Conservation (phyloP, 2,329 filamentous ascomycete genomes). For the Ceratocystis alfenasii region DNA sequence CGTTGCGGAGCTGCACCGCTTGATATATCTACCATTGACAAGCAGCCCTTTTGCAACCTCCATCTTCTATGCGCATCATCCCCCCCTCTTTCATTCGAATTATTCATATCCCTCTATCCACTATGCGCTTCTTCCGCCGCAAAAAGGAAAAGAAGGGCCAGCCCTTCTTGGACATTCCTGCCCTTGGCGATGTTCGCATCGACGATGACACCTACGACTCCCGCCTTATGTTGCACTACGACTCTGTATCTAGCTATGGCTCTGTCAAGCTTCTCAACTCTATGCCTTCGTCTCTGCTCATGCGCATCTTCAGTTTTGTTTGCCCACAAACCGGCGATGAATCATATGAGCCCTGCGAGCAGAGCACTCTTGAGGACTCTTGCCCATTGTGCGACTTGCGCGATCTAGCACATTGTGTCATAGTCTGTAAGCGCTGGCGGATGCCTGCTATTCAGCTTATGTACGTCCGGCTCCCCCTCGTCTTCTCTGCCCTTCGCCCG, state of each 20-base stretch:
- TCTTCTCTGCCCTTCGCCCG: neutral
- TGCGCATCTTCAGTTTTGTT: slow-evolving; percentile 66
- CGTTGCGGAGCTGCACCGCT: too few species aligned
- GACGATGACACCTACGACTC: slow-evolving; percentile 20
- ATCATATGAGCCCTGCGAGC: slow-evolving; percentile 71
- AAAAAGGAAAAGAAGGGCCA: slow-evolving; percentile 28
- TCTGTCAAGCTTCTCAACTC: slow-evolving; percentile 37
- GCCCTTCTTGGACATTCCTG: slow-evolving; percentile 27
- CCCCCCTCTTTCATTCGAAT: slow-evolving; percentile 5
- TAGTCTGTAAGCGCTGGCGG: slow-evolving; percentile 63
- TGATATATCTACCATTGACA: too few species aligned
- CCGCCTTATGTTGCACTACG: slow-evolving; percentile 23
- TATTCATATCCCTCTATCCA: neutral
- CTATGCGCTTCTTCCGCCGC: slow-evolving; percentile 27
- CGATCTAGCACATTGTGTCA: slow-evolving; percentile 68
- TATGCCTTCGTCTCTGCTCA: slow-evolving; percentile 58
- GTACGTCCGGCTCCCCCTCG: slow-evolving; percentile 39
- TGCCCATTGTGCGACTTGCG: slow-evolving; percentile 93
- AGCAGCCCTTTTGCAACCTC: slow-evolving; percentile 12
- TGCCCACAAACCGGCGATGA: slow-evolving; percentile 73
- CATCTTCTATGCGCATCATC: slow-evolving; percentile 28
- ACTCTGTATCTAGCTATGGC: slow-evolving; percentile 31
- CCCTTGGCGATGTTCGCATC: slow-evolving; percentile 14
- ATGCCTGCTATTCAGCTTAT: slow-evolving; percentile 39
- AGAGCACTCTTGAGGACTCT: slow-evolving; percentile 61